These are phyloP conservation scores for Phytophthora gonapodyides DNA, from an alignment of 352 stramenopile genomes.

Conservation along the genomic window DNA sequence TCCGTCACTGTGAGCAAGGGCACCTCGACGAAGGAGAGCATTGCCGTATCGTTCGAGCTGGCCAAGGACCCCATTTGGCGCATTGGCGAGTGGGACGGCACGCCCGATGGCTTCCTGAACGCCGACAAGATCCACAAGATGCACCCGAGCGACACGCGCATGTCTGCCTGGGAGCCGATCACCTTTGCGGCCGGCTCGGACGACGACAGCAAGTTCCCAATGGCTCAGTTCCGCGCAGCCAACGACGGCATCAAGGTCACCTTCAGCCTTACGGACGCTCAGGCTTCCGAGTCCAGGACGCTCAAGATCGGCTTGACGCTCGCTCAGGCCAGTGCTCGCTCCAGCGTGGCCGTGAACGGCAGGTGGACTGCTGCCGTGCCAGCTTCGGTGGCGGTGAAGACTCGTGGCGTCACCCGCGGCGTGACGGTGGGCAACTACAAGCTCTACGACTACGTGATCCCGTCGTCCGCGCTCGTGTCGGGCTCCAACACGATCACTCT, in stretches of 20 bases:
- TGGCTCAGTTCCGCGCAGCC: conserved; percentile 51
- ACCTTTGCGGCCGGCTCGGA: conserved; percentile 35
- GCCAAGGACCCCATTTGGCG: conserved; percentile 43
- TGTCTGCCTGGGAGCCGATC: conserved; percentile 32
- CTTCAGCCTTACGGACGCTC: conserved; percentile 35
- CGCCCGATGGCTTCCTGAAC: conserved; percentile 50
- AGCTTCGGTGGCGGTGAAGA: conserved; percentile 46
- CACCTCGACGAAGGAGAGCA: conserved; percentile 22
- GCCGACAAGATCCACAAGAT: conserved; percentile 60
- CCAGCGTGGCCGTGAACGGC: conserved; percentile 43
- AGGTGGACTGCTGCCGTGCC: conserved; percentile 41
- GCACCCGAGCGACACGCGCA: conserved; percentile 55
- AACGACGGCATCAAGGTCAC: conserved; percentile 48
- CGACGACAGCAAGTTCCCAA: conserved; percentile 35
- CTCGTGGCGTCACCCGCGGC: conserved; percentile 51
- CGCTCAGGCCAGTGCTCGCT: conserved; percentile 44
- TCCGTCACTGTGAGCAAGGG: conserved; percentile 30
- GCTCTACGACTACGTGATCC: conserved; percentile 56
- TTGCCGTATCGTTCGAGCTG: conserved; percentile 37
- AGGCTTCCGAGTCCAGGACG: conserved; percentile 28
- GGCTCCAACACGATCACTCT: conserved; percentile 45
- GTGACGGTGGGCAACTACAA: conserved; percentile 56
- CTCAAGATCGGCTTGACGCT: conserved; percentile 54
- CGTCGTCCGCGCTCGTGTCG: conserved; percentile 33
- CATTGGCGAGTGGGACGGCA: conserved; percentile 43